Evolutionary conservation across 192 early-diverging fungal genomes (phyloP).

Genomic region (Piromyces sp.): DNA sequence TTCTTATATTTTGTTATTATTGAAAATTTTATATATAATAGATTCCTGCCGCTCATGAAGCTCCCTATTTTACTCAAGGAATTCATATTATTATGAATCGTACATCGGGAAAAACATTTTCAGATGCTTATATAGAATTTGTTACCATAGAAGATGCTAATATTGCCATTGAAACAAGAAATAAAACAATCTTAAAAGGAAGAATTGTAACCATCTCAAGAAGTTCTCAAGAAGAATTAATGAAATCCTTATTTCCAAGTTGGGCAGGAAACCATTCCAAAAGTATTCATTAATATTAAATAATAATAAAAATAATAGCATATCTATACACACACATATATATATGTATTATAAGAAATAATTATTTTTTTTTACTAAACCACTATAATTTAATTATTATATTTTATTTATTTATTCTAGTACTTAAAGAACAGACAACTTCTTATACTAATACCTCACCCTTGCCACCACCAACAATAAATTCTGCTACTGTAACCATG

Average conservation of each 20-base stretch:
- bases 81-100: conserved; percentile 39
- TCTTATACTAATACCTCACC: background rate
- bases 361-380: no score
- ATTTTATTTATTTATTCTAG: no score
- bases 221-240: conserved; percentile 34
- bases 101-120: conserved; percentile 49
- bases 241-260: conserved; percentile 32
- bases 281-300: background rate
- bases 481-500: background rate
- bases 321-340: no score
- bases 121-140: conserved; percentile 51
- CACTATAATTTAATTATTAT: no score
- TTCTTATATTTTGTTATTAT: no score
- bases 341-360: no score
- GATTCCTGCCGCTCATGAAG: conserved; percentile 12
- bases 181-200: conserved; percentile 38
- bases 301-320: no score
- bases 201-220: conserved; percentile 27
- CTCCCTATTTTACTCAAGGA: conserved; percentile 15
- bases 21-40: background rate
- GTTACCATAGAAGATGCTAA: conserved; percentile 25
- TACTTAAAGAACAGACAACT: no score
- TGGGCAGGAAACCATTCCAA: conserved; percentile 25
- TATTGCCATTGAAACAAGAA: conserved; percentile 30
- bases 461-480: background rate